Evolutionary conservation across 2,329 filamentous ascomycete species (phyloP), one percentile per base, ranked within the genome.

Genomic region (Pestalotiopsis sp.): DNA sequence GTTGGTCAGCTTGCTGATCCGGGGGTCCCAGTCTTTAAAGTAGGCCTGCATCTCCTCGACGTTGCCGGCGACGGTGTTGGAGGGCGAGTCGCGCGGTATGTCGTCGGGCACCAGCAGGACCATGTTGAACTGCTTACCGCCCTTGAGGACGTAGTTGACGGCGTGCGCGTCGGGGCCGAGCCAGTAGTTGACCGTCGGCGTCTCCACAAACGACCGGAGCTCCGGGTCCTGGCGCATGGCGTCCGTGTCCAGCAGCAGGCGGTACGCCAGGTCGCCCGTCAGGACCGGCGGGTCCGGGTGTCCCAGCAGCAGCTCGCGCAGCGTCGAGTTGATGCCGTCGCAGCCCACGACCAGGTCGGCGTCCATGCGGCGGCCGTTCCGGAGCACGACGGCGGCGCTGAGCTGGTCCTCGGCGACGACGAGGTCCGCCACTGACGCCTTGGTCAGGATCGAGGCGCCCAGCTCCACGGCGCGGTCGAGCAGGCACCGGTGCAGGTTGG

Each of bases 11-110:
- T 90, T 91, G 20, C 83, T 78, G 45, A 88, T 86, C 1, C 79
- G 79, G 0, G 87, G 86, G 72, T 90, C 88, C 88, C 88, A 91
- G 58, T 84, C 83, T 60, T 83, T 79, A 71, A 86, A 90, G 4
- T 86, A 78, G 0, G 82, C 82, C 4, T 77, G 74, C 81, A 83
- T 83, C 72, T 82, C 81, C 69, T 72, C 72, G 63, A 77, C 69
- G 69, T 78, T 72, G 31, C 68, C 78, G 67, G 65, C 76, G 64
- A 71, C 74, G 2, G 81, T 85, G 20, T 80, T 81, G 1, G 80
- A 76, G 3, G 79, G 79, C 38, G 59, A 52, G 20, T 52, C 45
- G 0, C 76, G 79, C 2, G 84, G 84, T 74, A 86, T 82, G 64
- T 86, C 82, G 67, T 86, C 84, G 0, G 84, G 84, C 0, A 86